Base-by-base conservation (phyloP, 2,329 filamentous ascomycete species). In the Hypoxylon sp. region DNA sequence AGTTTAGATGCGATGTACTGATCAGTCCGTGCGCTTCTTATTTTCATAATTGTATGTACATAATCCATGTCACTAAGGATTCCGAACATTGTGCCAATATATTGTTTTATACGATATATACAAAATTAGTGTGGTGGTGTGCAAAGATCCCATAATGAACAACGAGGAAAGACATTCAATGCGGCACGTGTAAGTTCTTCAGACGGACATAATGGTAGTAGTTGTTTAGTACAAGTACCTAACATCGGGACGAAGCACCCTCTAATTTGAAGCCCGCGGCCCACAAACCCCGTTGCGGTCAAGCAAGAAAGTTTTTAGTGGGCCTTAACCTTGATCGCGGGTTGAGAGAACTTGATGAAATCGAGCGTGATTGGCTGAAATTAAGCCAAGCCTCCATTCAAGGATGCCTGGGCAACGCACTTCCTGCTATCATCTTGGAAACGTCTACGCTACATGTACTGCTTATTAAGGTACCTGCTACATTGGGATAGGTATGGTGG, bases 251-350 rank as follows among this genome's bases (percentile, higher is more conserved):
- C 21, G 27, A 43, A 61, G 50, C 21, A 48, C 45, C 27, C 52
- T 63, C 37, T 60, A 66, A 59, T 59, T 52, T 63, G 53, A 52
- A 63, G 55, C 45, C 54, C 51, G 59, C 50, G 34, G 39, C 37
- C 32, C 34, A 27, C 25, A 58, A 57, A 65, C 32, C 41, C 50
- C 37, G 43, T 62, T 62, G 48, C n/a, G 54, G 46, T 30, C 45
- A 60, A 57, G 54, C 32, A 56, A 45, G 57, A 59, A 61, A 50
- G 50, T 54, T 61, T 54, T 37, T 32, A 14, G 66, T 56, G 56
- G 66, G 32, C 41, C 48, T 29, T 23, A 67, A 67, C 56, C 52
- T 63, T 64, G 51, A 56, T 54, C 52, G 43, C 59, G 50, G 52
- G 63, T 60, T 67, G 56, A 62, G 58, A 59, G 53, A 61, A 50